Base-by-base conservation (phyloP, 192 early-diverging fungal species). In the Pilaira anomala region DNA sequence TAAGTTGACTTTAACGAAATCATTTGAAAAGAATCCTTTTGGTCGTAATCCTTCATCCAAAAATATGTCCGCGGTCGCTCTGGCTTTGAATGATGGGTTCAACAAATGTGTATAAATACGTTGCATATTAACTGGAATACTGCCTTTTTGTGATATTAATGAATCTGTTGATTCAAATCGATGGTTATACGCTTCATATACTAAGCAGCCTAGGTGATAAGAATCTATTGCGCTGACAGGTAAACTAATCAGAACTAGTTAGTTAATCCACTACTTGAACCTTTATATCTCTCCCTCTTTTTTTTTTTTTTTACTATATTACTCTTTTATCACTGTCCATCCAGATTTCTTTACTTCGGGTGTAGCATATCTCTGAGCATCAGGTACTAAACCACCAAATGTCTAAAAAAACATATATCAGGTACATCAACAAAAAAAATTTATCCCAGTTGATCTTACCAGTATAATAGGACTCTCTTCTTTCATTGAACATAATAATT, bases 131-230 rank as follows among this genome's bases (percentile, higher is more conserved):
- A 71, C 22, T 2, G 92, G 91, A 21, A 92, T 92, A n/a, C 60
- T 65, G 18, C 80, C 80, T 30, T 76, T 69, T 25, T 69, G 68
- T 2, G 62, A 39, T 7, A 85, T 48, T 22, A 73, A 48, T 64
- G 86, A 83, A 21, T 83, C 80, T 1, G 79, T 48, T 3, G 76
- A 68, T 4, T 69, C 62, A 29, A 86, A 80, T 24, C 45, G 55
- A 9, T 85, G 86, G 53, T 95, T 95, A 72, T 87, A 96, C 21
- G 84, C 75, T 65, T 92, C 89, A 65, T 90, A 84, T n/a, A 96
- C 82, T 50, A 98, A 73, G 49, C 82, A 87, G 3, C 88, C 94
- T 58, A 88, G 85, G 21, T 83, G 85, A 88, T 90, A 98, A 0
- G 88, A 83, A 71, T 98, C 96, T 29, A 88, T 78, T 6, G 90